Conservation (phyloP, 1,139 yeast species). For the Schwanniomyces etchellsii region DNA sequence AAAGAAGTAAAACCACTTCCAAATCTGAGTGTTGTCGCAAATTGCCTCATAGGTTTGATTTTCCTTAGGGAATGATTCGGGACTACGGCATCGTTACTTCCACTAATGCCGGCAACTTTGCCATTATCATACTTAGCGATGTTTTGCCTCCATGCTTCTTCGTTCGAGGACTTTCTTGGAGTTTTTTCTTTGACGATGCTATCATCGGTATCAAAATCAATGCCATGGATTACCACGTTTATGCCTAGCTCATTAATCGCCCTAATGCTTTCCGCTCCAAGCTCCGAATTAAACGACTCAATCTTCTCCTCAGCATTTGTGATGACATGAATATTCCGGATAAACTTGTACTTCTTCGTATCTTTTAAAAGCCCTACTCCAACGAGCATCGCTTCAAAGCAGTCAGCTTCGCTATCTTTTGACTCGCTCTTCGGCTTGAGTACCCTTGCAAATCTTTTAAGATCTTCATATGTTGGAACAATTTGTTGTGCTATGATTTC, state of each 20-base stretch:
- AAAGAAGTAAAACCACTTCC: slow-evolving; percentile 21
- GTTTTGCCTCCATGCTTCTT: slow-evolving; percentile 7
- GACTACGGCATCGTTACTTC: slow-evolving; percentile 9
- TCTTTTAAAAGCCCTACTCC: slow-evolving; percentile 26
- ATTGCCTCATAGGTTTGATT: slow-evolving; percentile 31
- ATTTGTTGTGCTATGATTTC: slow-evolving; percentile 18
- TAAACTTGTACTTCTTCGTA: slow-evolving; percentile 24
- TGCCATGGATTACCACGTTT: slow-evolving; percentile 22
- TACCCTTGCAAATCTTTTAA: slow-evolving; percentile 10
- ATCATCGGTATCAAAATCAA: slow-evolving; percentile 20
- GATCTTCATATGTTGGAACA: slow-evolving; percentile 18
- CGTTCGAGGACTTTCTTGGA: slow-evolving; percentile 11
- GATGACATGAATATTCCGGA: slow-evolving; percentile 39
- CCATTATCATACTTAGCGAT: slow-evolving; percentile 9
- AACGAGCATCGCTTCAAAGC: slow-evolving; percentile 21
- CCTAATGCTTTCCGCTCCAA: slow-evolving; percentile 12
- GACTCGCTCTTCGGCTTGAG: slow-evolving; percentile 7
- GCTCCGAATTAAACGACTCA: slow-evolving; percentile 9
- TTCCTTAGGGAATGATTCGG: slow-evolving; percentile 24
- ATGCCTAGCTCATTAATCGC: slow-evolving; percentile 17
- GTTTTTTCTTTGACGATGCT: slow-evolving; percentile 3
- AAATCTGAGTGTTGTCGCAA: slow-evolving; percentile 33
- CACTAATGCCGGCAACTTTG: slow-evolving; percentile 12
- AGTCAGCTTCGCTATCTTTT: slow-evolving; percentile 16
- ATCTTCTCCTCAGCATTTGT: slow-evolving; percentile 28